These are phyloP conservation scores for Haplographium delicatum DNA, from an alignment of 495 filamentous ascomycete genomes.

Conservation along the genomic window DNA sequence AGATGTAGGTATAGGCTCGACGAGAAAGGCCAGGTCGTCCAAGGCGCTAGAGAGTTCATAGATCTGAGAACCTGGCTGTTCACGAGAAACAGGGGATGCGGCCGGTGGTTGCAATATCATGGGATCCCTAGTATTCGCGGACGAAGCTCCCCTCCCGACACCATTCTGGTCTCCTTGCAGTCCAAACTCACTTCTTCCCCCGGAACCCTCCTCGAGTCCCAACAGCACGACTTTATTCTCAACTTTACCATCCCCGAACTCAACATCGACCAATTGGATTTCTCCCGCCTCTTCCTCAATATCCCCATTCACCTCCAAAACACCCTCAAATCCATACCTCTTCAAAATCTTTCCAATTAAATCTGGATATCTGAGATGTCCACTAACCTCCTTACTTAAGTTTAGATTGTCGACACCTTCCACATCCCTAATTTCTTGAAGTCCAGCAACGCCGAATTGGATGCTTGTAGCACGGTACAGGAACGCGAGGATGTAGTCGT, in stretches of 20 bases:
- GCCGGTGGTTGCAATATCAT: no score
- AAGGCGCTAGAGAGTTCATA: neutral
- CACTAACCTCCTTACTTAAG: conserved; percentile 45
- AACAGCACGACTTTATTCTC: neutral
- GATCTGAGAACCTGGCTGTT: neutral
- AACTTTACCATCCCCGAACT: neutral
- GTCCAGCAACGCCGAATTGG: conserved; percentile 51
- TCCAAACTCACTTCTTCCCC: neutral
- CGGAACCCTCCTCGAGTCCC: neutral
- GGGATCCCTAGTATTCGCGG: no score
- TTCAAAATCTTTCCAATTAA: conserved; percentile 49
- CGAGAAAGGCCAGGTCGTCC: neutral
- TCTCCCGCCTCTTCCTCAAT: conserved; percentile 33
- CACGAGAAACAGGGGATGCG: neutral
- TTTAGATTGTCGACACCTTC: conserved; percentile 52
- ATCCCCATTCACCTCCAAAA: conserved; percentile 32
- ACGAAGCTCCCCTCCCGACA: neutral
- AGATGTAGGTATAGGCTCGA: neutral
- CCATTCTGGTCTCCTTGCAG: neutral
- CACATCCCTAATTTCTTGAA: conserved; percentile 47
- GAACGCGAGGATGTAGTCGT: conserved; percentile 57
- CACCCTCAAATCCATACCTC: conserved; percentile 48
- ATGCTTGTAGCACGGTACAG: conserved; percentile 49
- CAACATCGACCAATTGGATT: conserved; percentile 22
- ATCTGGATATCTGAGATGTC: conserved; percentile 50